Percentiles rank a stretch among this genome's conserved stretches.
These are phyloP conservation scores for Vigna hirtella DNA, from an alignment of 306 rosid genomes.

Conservation along the genomic window DNA sequence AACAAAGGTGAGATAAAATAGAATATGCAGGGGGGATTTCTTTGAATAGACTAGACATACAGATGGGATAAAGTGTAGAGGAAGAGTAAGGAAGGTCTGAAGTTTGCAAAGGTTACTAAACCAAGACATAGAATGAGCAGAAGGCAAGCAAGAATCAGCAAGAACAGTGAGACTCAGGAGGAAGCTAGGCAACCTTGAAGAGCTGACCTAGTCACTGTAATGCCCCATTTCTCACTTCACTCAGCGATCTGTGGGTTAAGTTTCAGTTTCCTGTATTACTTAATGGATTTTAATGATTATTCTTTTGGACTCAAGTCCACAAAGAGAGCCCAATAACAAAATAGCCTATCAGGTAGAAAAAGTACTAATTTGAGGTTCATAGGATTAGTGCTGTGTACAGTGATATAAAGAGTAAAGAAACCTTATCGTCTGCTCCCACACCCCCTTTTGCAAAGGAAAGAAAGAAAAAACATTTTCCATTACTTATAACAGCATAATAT, in stretches of 20 bases:
- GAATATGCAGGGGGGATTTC: neutral
- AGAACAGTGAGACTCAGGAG: neutral
- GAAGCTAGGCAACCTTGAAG: neutral
- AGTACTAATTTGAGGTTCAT: neutral
- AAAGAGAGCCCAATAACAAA: neutral
- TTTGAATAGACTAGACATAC: neutral
- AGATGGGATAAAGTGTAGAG: neutral
- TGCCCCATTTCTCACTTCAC: slow-evolving; percentile 2
- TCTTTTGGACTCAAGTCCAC: neutral
- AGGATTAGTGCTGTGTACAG: neutral
- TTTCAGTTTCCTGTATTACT: neutral
- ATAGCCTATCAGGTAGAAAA: neutral
- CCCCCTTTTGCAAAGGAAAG: neutral
- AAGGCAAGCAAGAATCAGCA: neutral
- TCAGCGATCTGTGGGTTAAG: neutral
- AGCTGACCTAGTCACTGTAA: neutral
- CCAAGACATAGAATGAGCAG: neutral
- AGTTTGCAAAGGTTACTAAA: neutral
- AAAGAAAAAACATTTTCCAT: neutral
- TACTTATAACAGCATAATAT: neutral
- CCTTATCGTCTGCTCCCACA: neutral
- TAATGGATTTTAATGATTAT: neutral
- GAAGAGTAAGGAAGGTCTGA: neutral
- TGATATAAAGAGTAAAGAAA: slow-evolving; percentile 16
- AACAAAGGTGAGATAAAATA: neutral